Percentiles rank a stretch among this genome's conserved stretches.
phyloP scores from a whole-genome alignment of 2,329 filamentous ascomycete species.

The Thelonectria olida region DNA sequence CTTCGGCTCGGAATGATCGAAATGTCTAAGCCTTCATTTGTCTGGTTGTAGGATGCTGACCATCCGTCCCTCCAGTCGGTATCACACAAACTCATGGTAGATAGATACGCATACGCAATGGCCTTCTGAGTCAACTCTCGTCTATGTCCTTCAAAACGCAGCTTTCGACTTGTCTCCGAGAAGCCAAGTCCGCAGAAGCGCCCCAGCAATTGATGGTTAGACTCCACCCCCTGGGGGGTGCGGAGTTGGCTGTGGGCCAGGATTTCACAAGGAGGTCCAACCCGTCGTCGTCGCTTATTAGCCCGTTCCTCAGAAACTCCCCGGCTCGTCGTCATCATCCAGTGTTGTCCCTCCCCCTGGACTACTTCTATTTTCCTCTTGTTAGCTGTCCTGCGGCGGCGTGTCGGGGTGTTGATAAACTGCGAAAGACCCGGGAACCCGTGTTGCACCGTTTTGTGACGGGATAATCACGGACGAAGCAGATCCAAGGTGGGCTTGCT shows the following conservation, averaged over 20 bases:
- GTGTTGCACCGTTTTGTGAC: not conserved
- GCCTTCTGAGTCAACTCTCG: not conserved
- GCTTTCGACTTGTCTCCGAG: not conserved
- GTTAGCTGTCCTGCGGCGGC: constrained; percentile 8
- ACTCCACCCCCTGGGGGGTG: not conserved
- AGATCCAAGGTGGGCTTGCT: not conserved
- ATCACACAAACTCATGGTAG: not conserved
- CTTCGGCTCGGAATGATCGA: not conserved
- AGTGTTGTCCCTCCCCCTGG: not conserved
- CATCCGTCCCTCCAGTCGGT: not conserved
- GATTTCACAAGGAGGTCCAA: not conserved
- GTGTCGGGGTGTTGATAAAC: constrained; percentile 33
- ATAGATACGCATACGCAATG: not conserved
- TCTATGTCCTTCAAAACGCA: no score
- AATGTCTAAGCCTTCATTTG: not conserved
- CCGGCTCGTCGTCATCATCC: constrained; percentile 11
- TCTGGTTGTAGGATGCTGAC: not conserved
- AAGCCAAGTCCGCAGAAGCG: not conserved
- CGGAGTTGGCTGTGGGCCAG: constrained; percentile 13
- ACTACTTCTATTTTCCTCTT: constrained; percentile 7
- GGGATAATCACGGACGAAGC: not conserved
- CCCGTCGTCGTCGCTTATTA: not conserved
- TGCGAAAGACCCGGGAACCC: constrained; percentile 28
- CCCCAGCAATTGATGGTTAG: not conserved
- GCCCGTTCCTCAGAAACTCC: constrained; percentile 6